These are phyloP conservation scores for Anthostomella pinea DNA, from an alignment of 2,329 filamentous ascomycete species.

Conservation along the genomic window DNA sequence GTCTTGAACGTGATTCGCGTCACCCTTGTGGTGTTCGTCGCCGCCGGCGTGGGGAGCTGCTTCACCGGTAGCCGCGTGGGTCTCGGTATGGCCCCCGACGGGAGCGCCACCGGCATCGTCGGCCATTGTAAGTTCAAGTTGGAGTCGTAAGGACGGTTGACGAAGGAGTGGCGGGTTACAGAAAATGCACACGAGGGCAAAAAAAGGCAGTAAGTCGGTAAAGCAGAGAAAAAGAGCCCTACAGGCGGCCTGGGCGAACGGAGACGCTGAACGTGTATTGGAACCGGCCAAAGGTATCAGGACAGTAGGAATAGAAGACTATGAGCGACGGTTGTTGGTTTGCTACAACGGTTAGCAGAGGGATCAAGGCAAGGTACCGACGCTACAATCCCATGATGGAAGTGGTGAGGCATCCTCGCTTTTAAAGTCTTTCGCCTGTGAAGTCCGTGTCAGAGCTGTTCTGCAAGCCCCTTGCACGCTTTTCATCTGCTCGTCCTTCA, in stretches of 20 bases:
- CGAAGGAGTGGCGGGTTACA: neutral
- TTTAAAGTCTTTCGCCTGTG: neutral
- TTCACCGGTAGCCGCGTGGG: conserved; percentile 9
- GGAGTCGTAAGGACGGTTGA: conserved; percentile 2
- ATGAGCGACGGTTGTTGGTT: too few relatives aligned
- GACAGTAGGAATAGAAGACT: too few relatives aligned
- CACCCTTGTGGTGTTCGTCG: conserved; percentile 12
- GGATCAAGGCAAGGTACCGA: too few relatives aligned
- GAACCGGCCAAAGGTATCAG: too few relatives aligned
- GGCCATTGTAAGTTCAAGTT: conserved; percentile 19
- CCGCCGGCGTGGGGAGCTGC: conserved; percentile 14
- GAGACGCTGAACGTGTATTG: too few relatives aligned
- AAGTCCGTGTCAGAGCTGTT: neutral
- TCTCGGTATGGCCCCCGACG: conserved; percentile 4
- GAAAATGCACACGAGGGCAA: conserved; percentile 7
- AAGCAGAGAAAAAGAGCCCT: too few relatives aligned
- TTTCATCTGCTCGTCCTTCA: conserved; percentile 1
- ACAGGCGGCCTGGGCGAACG: conserved; percentile 1
- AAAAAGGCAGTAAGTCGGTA: too few relatives aligned
- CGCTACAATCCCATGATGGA: neutral
- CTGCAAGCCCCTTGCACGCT: neutral
- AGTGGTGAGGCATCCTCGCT: neutral
- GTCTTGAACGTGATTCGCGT: conserved; percentile 10
- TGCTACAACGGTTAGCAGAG: too few relatives aligned
- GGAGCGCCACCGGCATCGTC: conserved; percentile 21